Evolutionary conservation across 768 basidiomycete genomes (phyloP), one percentile per base, ranked within the genome.

Genomic region (Pleurotus tuber-regium): DNA sequence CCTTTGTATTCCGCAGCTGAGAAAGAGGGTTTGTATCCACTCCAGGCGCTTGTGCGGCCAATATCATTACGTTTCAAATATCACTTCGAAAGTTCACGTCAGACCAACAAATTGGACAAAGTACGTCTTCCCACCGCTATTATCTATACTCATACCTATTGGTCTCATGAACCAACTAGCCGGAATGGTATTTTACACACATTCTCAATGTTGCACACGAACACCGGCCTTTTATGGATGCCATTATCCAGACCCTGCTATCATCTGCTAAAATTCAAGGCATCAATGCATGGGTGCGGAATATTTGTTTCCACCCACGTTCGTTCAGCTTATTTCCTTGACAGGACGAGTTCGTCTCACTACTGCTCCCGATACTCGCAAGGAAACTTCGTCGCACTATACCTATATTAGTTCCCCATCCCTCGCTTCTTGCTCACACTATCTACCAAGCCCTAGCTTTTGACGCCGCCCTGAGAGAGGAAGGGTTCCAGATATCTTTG

Each of bases 181-280:
- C 97, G 1, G 97, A 98, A 66, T 98, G 95, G 92, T 98, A 92
- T 61, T 90, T 98, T 63, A 87, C 92, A 2, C 91, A 98, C 64
- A 74, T 98, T 19, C 76, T 91, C 42, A 95, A 98, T 63, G 80
- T 88, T 52, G 78, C 83, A 10, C 91, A 93, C 58, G 90, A 96
- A 51, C 94, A 98, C 54, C 77, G 81, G 21, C 66, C 75, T 2
- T 95, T 98, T 66, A 83, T 97, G 77, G 83, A 89, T 43, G 70
- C 69, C 7, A 73, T 87, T 38, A 70, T 96, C 16, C 94, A 96
- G 64, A 75, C 70, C 24, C 64, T 98, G 2, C 64, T 97, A 21
- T 67, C 77, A 2, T 67, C 74, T n/a, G 79, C 86, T 11, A 83
- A 83, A 24, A 86, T 82, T 64, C 69, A 70, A 23, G 63, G 74